These are phyloP conservation scores for Penstemon newberryi DNA, from an alignment of 257 asterid genomes.

Conservation along the genomic window DNA sequence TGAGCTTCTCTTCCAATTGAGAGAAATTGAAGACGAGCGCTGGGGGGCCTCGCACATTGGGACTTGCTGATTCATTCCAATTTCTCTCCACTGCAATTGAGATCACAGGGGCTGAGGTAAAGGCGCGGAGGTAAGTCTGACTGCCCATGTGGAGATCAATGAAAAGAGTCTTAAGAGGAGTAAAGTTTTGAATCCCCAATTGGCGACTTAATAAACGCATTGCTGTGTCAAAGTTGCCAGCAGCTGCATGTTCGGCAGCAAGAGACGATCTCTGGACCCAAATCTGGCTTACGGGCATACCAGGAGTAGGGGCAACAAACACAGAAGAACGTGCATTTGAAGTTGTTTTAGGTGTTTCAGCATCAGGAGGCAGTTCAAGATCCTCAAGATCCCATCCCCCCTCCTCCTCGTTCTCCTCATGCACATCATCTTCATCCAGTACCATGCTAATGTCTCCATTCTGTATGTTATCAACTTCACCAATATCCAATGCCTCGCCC, in stretches of 20 bases:
- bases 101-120: conserved; percentile 70
- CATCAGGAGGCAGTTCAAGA: conserved; percentile 69
- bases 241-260: conserved; percentile 94
- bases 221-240: conserved; percentile 88
- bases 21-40: conserved; percentile 66
- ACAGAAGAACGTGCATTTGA: conserved; percentile 56
- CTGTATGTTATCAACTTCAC: conserved; percentile 44
- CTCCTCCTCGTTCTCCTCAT: conserved; percentile 58
- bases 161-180: conserved; percentile 63
- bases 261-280: conserved; percentile 89
- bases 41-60: conserved; percentile 85
- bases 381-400: conserved; percentile 91
- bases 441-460: conserved; percentile 43
- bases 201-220: conserved; percentile 79
- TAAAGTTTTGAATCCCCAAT: conserved; percentile 63
- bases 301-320: conserved; percentile 63
- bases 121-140: conserved; percentile 66
- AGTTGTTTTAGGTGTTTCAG: conserved; percentile 66
- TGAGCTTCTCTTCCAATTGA: conserved; percentile 73
- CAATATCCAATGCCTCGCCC: conserved; percentile 56
- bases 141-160: conserved; percentile 76
- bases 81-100: conserved; percentile 77
- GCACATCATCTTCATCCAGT: conserved; percentile 44
- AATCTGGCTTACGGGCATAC: conserved; percentile 90
- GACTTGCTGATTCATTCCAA: conserved; percentile 74